A percentile compares a stretch with the other conserved stretches of the same genome.
phyloP scores from a whole-genome alignment of 805 yeast species.

The Nakazawaea populi region DNA sequence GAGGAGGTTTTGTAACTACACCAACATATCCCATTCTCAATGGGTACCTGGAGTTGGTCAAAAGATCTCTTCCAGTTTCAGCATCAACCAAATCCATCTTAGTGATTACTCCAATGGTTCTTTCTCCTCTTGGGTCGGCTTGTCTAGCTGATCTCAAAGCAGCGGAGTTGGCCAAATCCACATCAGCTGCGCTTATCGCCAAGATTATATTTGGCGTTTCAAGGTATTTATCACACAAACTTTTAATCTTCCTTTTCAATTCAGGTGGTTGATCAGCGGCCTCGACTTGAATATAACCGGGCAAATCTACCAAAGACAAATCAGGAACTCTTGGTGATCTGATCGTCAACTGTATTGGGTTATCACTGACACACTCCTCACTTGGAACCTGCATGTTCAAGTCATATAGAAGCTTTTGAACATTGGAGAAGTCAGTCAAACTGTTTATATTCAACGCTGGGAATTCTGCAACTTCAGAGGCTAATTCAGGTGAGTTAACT shows the following conservation, averaged over 20 bases:
- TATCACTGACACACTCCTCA: constrained; percentile 80
- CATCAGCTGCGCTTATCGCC: constrained; percentile 97
- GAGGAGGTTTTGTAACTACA: constrained; percentile 83
- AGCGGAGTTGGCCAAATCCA: constrained; percentile 92
- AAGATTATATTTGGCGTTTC: constrained; percentile 90
- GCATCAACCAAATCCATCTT: constrained; percentile 89
- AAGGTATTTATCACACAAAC: constrained; percentile 77
- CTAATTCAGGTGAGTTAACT: constrained; percentile 73
- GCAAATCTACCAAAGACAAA: constrained; percentile 87
- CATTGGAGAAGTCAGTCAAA: constrained; percentile 82
- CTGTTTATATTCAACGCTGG: constrained; percentile 82
- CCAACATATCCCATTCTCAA: constrained; percentile 97
- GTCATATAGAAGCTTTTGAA: constrained; percentile 81
- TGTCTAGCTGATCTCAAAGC: constrained; percentile 85
- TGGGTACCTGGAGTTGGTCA: constrained; percentile 81
- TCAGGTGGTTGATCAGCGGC: constrained; percentile 93
- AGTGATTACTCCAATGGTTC: constrained; percentile 95
- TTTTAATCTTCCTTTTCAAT: constrained; percentile 71
- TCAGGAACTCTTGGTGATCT: constrained; percentile 91
- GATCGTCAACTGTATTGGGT: constrained; percentile 89
- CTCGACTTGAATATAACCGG: constrained; percentile 96
- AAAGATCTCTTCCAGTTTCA: constrained; percentile 55
- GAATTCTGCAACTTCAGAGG: constrained; percentile 87
- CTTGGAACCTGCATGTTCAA: constrained; percentile 89
- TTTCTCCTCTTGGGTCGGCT: constrained; percentile 90